Base-by-base conservation (phyloP, 345 rosid genomes). In the Acer saccharum region DNA sequence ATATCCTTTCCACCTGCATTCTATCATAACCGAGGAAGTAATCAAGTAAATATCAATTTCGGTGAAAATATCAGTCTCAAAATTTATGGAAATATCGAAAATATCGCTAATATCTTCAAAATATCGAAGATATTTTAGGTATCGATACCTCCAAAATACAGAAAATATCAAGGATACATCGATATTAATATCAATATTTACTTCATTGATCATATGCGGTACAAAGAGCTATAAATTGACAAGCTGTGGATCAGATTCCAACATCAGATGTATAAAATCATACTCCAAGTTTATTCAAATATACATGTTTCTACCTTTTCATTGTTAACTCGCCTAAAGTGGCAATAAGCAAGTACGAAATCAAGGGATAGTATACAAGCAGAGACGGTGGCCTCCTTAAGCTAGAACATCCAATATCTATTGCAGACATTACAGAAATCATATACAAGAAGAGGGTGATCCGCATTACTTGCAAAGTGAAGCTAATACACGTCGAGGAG, bases 401-500 rank as follows among this genome's bases (percentile, higher is more conserved):
- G 25, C 27, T 71, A 55, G 27, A 35, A 44, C 50, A 17, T 43
- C 61, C 54, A 8, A 62, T 55, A 61, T 73, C 41, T 41, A 73
- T 41, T 61, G 20, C 48, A 64, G 29, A 11, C 48, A 64, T 18
- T 7, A 50, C 2, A 46, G 11, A 69, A 20, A 69, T 72, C 75
- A 57, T 43, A 23, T 11, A 41, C 39, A 3, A 60, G 72, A 13
- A 0, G 11, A 65, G 7, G 58, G 21, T 2, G 12, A 23, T 10
- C 14, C 20, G 17, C 25, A 63, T 76, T 85, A 94, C 81, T 88
- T 94, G 88, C 97, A 90, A 68, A 94, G 97, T 14, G 98, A 93
- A 75, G 98, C 98, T 16, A 96, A 80, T 8, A 92, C 83, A 0
- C 95, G 89, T 10, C 97, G 92, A 52, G 97, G 99, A n/a, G 92